Conservation (phyloP, 1,284 basidiomycete species). For the Ganoderma leucocontextum region DNA sequence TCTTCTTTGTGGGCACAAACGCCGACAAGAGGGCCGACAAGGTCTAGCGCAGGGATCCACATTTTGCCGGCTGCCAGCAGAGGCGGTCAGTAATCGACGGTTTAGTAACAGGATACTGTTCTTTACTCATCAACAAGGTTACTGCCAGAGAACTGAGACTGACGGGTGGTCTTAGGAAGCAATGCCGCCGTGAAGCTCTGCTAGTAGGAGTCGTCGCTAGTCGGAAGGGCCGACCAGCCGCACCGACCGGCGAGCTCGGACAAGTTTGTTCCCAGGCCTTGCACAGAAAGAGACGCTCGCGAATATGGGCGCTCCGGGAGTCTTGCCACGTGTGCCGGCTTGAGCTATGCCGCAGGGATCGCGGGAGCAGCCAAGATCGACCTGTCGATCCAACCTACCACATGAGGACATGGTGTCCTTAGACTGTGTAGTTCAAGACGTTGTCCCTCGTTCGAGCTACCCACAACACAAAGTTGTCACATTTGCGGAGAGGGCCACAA, state of each 20-base stretch:
- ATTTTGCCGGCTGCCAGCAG: neutral
- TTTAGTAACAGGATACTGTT: neutral
- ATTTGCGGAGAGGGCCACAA: neutral
- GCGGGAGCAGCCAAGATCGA: constrained; percentile 18
- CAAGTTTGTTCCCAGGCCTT: neutral
- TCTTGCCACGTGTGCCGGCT: neutral
- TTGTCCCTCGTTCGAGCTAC: neutral
- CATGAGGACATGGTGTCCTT: no score
- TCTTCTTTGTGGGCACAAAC: constrained; percentile 18
- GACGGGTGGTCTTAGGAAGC: neutral
- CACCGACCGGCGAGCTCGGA: constrained; percentile 2
- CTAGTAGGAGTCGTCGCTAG: neutral
- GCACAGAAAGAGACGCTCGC: constrained; percentile 1
- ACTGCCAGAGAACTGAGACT: neutral
- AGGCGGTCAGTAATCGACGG: neutral
- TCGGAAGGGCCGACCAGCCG: neutral
- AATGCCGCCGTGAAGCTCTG: constrained; percentile 1
- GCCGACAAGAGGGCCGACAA: constrained; percentile 4
- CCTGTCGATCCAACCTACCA: constrained; percentile 16
- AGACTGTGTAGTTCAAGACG: neutral
- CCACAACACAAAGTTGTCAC: neutral
- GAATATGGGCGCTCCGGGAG: constrained; percentile 10
- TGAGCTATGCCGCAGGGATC: neutral
- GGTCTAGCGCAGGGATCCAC: neutral
- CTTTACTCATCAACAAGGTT: neutral